A percentile compares a stretch with the other conserved stretches of the same genome.
Conservation (phyloP, 768 basidiomycete genomes). For the Lyophyllum decastes region DNA sequence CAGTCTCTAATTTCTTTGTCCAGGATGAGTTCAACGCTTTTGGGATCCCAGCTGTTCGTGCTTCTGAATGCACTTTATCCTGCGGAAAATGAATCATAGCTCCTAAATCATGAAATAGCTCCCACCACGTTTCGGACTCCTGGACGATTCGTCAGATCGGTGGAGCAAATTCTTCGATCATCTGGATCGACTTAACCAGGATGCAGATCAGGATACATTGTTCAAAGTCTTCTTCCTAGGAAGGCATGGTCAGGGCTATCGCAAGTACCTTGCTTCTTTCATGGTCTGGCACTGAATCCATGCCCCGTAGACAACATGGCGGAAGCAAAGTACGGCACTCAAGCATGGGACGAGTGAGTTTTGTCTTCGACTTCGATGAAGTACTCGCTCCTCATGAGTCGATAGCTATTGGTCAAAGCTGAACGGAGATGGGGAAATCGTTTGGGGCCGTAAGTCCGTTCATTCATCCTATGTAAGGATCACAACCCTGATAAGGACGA, state of each 20-base stretch:
- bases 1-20: conserved; percentile 7
- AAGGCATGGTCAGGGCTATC: conserved; percentile 74
- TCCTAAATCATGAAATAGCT: conserved; percentile 35
- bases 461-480: not conserved
- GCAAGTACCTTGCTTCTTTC: conserved; percentile 40
- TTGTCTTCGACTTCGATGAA: not conserved
- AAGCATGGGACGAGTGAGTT: conserved; percentile 64
- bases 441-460: conserved; percentile 70
- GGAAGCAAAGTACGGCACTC: conserved; percentile 54
- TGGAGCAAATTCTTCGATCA: conserved; percentile 48
- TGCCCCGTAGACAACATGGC: conserved; percentile 63
- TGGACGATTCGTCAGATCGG: conserved; percentile 47
- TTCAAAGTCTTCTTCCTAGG: conserved; percentile 71
- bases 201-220: conserved; percentile 32
- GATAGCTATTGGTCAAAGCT: conserved; percentile 63
- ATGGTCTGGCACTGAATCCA: too few species aligned
- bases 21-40: conserved; percentile 5
- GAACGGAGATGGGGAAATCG: conserved; percentile 63
- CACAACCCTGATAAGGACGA: not conserved
- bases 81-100: not conserved
- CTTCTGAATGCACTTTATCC: not conserved
- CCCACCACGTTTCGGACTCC: conserved; percentile 58
- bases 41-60: conserved; percentile 2
- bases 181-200: conserved; percentile 46
- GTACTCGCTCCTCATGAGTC: not conserved